These are phyloP conservation scores for Cutaneotrichosporon sp. DNA, from an alignment of 1,284 basidiomycete species.

Conservation along the genomic window DNA sequence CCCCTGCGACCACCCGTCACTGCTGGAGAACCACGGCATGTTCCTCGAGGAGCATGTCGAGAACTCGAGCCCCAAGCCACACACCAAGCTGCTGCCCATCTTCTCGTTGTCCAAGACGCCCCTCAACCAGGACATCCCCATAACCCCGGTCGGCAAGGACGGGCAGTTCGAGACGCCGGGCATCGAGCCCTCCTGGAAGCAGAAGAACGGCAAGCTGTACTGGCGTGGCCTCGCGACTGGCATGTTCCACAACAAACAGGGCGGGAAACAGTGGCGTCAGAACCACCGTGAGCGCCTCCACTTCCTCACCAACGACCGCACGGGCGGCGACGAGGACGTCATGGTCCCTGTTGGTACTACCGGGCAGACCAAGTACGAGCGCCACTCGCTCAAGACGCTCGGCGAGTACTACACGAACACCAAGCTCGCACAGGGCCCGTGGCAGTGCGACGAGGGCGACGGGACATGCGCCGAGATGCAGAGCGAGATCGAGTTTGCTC, in stretches of 20 bases:
- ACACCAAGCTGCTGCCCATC: conserved; percentile 52
- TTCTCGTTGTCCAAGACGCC: conserved; percentile 50
- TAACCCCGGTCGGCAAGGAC: conserved; percentile 52
- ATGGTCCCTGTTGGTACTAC: conserved; percentile 41
- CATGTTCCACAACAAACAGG: conserved; percentile 48
- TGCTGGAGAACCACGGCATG: conserved; percentile 53
- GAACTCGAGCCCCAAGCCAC: conserved; percentile 47
- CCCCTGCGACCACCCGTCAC: conserved; percentile 52
- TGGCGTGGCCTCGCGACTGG: conserved; percentile 54
- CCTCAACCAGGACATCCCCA: conserved; percentile 53
- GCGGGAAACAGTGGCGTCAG: conserved; percentile 47
- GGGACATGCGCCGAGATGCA: conserved; percentile 54
- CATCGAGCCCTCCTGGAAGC: conserved; percentile 48
- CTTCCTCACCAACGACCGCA: conserved; percentile 47
- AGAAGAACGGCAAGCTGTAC: conserved; percentile 52
- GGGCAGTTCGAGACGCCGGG: conserved; percentile 48
- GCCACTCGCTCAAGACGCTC: conserved; percentile 35
- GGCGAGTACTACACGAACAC: conserved; percentile 53
- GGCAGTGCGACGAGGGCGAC: conserved; percentile 53
- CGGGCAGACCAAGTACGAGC: conserved; percentile 43
- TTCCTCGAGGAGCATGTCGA: conserved; percentile 47
- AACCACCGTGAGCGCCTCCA: conserved; percentile 53
- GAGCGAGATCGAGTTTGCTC: conserved; percentile 47
- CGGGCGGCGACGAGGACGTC: conserved; percentile 33
- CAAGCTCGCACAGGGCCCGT: conserved; percentile 45